These are phyloP conservation scores for Hypoxylon cercidicola DNA, from an alignment of 495 filamentous ascomycete species.

Conservation along the genomic window DNA sequence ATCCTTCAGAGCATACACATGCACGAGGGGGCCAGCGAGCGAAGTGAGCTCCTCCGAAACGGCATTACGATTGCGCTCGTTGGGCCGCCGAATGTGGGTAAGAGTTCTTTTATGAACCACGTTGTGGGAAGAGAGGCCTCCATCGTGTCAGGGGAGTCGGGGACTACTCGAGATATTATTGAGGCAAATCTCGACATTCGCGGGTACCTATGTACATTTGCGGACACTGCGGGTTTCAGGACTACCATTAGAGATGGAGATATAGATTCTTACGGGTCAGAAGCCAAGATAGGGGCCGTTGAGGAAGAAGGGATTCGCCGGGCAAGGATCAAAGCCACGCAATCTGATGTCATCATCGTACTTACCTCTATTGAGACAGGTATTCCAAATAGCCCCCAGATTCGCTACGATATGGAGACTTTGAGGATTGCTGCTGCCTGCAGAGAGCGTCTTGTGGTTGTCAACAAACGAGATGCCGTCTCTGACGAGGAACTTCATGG, in stretches of 20 bases:
- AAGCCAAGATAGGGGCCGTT: slow-evolving; percentile 70
- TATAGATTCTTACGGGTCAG: slow-evolving; percentile 24
- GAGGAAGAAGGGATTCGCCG: slow-evolving; percentile 92
- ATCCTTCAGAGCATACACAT: slow-evolving; percentile 70
- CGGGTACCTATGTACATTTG: slow-evolving; percentile 87
- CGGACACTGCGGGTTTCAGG: slow-evolving; percentile 90
- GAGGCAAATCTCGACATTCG: slow-evolving; percentile 91
- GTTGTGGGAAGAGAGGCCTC: slow-evolving; percentile 94
- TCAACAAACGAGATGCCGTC: slow-evolving; percentile 85
- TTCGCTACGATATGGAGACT: slow-evolving; percentile 60
- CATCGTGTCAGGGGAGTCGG: slow-evolving; percentile 91
- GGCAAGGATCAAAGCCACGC: slow-evolving; percentile 80
- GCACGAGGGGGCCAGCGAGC: slow-evolving; percentile 78
- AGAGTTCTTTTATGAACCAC: slow-evolving; percentile 90
- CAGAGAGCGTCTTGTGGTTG: slow-evolving; percentile 71
- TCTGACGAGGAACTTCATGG: slow-evolving; percentile 31
- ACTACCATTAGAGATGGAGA: slow-evolving; percentile 35
- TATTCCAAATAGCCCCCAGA: slow-evolving; percentile 46
- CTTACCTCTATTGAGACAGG: slow-evolving; percentile 74
- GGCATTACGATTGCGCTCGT: slow-evolving; percentile 88
- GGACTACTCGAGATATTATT: slow-evolving; percentile 93
- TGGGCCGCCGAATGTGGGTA: slow-evolving; percentile 93
- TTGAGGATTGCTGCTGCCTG: slow-evolving; percentile 60
- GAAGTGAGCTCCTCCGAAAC: slow-evolving; percentile 84
- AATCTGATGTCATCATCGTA: slow-evolving; percentile 87